Percentiles rank a stretch among this genome's conserved stretches.
phyloP scores from a whole-genome alignment of 352 stramenopile species.

The Lagenidium sp. region DNA sequence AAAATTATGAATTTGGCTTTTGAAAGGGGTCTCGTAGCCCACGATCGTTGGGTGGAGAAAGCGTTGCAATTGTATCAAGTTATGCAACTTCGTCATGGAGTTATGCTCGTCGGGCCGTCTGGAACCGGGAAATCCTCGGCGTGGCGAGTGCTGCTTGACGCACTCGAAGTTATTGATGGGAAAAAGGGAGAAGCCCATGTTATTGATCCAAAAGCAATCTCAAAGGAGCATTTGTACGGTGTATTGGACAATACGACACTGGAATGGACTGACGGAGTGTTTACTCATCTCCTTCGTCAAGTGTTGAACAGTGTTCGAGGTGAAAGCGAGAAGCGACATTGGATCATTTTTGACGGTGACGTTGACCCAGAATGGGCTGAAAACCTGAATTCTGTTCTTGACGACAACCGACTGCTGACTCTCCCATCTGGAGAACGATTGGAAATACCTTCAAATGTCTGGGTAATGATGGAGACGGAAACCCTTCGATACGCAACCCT shows the following conservation, averaged over 20 bases:
- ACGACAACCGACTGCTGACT: slow-evolving; percentile 99
- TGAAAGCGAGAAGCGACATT: slow-evolving; percentile 94
- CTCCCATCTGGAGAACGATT: slow-evolving; percentile 98
- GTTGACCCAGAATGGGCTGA: slow-evolving; percentile 99
- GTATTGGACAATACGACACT: slow-evolving; percentile 98
- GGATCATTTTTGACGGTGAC: slow-evolving; percentile 99
- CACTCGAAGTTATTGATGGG: slow-evolving; percentile 92
- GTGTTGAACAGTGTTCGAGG: slow-evolving; percentile 97
- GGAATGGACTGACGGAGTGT: slow-evolving; percentile 99
- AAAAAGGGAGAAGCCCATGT: slow-evolving; percentile 96
- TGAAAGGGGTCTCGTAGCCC: slow-evolving; percentile 79
- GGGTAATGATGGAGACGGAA: slow-evolving; percentile 99
- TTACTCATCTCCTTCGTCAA: slow-evolving; percentile 95
- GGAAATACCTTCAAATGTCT: slow-evolving; percentile 97
- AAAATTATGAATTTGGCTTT: slow-evolving; percentile 92
- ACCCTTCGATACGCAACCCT: slow-evolving; percentile 97
- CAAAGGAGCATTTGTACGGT: slow-evolving; percentile 98
- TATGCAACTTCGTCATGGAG: slow-evolving; percentile 94
- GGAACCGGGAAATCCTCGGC: slow-evolving; percentile 97
- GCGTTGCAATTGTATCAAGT: slow-evolving; percentile 98
- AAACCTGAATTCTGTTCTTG: slow-evolving; percentile 99
- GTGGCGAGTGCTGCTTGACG: slow-evolving; percentile 90
- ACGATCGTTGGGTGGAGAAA: slow-evolving; percentile 96
- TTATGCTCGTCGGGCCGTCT: slow-evolving; percentile 98
- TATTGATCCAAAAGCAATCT: slow-evolving; percentile 99